Evolutionary conservation across 2,329 filamentous ascomycete genomes (phyloP).

Genomic region (Dissoconium aciculare): DNA sequence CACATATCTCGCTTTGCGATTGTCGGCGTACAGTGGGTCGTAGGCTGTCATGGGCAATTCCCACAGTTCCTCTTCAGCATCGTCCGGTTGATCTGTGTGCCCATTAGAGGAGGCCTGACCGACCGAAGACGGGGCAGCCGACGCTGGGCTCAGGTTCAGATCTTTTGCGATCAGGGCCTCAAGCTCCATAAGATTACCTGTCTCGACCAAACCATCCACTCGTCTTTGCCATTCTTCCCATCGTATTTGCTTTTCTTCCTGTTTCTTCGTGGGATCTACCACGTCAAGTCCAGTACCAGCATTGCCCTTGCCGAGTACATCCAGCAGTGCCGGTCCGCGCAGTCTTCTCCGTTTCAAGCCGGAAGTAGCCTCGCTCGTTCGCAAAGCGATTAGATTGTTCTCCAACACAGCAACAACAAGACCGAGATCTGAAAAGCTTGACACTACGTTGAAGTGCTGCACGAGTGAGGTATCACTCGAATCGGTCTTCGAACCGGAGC

Average conservation of each 20-base stretch:
- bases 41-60: slow-evolving; percentile 24
- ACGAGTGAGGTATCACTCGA: slow-evolving; percentile 5
- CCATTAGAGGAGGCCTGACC: neutral
- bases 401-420: slow-evolving; percentile 51
- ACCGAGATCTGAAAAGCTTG: slow-evolving; percentile 52
- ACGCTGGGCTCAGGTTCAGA: slow-evolving; percentile 6
- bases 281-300: slow-evolving; percentile 4
- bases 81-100: too few relatives aligned
- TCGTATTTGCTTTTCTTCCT: slow-evolving; percentile 11
- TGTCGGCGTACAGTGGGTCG: slow-evolving; percentile 39
- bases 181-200: slow-evolving; percentile 14
- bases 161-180: slow-evolving; percentile 19
- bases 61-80: slow-evolving; percentile 26
- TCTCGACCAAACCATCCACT: slow-evolving; percentile 14
- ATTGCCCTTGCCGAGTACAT: slow-evolving; percentile 56
- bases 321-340: slow-evolving; percentile 47
- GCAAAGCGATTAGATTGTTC: slow-evolving; percentile 50
- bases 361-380: slow-evolving; percentile 27
- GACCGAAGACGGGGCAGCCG: neutral
- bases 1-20: slow-evolving; percentile 46
- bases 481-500: slow-evolving; percentile 6
- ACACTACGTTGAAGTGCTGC: slow-evolving; percentile 10
- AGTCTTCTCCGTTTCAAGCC: slow-evolving; percentile 25
- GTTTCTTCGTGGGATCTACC: slow-evolving; percentile 3
- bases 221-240: slow-evolving; percentile 18